Evolutionary conservation across 495 filamentous ascomycete genomes (phyloP), one percentile per base, ranked within the genome.

Genomic region (Parathielavia hyrcaniae): DNA sequence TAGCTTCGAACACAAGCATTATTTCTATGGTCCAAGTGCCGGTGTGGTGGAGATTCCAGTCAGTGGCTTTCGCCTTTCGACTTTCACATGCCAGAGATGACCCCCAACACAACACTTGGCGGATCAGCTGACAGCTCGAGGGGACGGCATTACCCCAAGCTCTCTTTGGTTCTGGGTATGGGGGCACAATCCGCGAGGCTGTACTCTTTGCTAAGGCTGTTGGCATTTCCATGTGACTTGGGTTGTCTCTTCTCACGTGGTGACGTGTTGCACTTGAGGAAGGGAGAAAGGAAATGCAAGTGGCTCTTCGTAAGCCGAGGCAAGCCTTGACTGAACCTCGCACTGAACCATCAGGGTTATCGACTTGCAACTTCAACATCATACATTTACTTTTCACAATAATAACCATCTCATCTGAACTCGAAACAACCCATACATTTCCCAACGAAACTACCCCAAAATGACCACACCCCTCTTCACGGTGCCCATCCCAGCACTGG

Each of bases 401-500:
- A 22, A 0, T 32, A 0, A 48, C 3, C 13, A 32, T 9, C 5
- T 48, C 23, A 16, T 8, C n/a, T 30, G 4, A 26, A 19, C 46
- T 8, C n/a, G 4, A 17, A 49, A 11, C 34, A 50, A 16, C 22
- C 22, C 40, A 43, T 13, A 36, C 30, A 50, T 12, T 20, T 26
- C n/a, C 2, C 17, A 36, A 35, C 17, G 13, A 26, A 39, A 52
- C 7, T 0, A 36, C 14, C 32, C 17, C 58, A 43, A 63, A 59
- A 52, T 58, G 22, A 49, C 52, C 59, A 53, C 43, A n/a, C 58
- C 61, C 50, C 68, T 77, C 53, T 77, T 77, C 63, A 69, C 69
- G 4, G 61, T 79, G 50, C 74, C 76, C 50, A 71, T 77, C 67
- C 62, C 67, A 1, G 47, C 65, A 23, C 51, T 59, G 9, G 66